Conservation (phyloP, 176 grass and related monocot genomes). For the Rhynchospora pubera region DNA sequence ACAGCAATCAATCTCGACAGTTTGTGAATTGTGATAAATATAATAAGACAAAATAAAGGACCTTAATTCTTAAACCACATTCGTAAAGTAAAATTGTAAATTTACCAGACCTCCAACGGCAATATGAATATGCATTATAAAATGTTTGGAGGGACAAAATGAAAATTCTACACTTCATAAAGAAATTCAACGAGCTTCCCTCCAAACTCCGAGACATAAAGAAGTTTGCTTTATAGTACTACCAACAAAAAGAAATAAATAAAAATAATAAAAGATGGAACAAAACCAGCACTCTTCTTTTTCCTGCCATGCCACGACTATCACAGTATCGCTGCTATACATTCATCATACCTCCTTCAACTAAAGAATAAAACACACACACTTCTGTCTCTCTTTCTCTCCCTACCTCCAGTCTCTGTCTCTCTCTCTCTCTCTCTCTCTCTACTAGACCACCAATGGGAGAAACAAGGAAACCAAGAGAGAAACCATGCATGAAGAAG, state of each 20-base stretch:
- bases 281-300: background rate
- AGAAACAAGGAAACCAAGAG: conserved; percentile 23
- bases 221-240: conserved; percentile 1
- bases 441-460: background rate
- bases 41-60: background rate
- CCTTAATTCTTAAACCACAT: background rate
- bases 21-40: background rate
- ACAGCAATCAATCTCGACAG: background rate
- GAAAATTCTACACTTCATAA: background rate
- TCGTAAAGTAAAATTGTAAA: background rate
- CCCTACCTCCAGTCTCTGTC: background rate
- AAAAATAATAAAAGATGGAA: background rate
- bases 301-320: conserved; percentile 4
- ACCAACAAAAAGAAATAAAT: background rate
- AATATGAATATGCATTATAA: background rate
- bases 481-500: conserved; percentile 22
- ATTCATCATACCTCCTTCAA: conserved; percentile 19
- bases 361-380: conserved; percentile 16
- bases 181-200: conserved; percentile 15
- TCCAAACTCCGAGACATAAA: background rate
- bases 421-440: background rate
- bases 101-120: background rate
- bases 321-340: background rate
- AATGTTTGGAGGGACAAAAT: background rate
- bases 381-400: background rate